These are phyloP conservation scores for Ascochyta fabae DNA, from an alignment of 2,329 filamentous ascomycete genomes.

Conservation along the genomic window DNA sequence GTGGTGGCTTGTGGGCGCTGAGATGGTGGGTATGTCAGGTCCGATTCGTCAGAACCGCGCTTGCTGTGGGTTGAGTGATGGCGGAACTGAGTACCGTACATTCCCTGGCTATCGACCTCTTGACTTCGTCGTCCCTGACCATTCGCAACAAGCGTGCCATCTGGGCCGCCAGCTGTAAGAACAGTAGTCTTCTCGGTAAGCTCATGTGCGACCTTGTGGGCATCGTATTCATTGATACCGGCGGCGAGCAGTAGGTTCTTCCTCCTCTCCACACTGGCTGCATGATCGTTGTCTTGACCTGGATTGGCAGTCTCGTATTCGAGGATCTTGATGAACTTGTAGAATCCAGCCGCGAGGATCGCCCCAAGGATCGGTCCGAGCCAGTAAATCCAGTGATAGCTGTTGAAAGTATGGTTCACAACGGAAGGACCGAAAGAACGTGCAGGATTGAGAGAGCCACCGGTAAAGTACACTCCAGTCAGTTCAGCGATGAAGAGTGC, in stretches of 20 bases:
- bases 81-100: constrained; percentile 22
- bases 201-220: constrained; percentile 21
- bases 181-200: constrained; percentile 19
- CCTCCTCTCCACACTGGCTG: constrained; percentile 17
- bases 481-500: constrained; percentile 64
- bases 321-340: constrained; percentile 51
- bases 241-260: constrained; percentile 23
- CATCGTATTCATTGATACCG: constrained; percentile 26
- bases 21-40: constrained; percentile 2
- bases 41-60: constrained; percentile 14
- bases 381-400: constrained; percentile 50
- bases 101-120: constrained; percentile 6
- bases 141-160: constrained; percentile 16
- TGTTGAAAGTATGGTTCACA: constrained; percentile 44
- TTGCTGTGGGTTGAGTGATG: constrained; percentile 11
- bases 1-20: constrained; percentile 17
- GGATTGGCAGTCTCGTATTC: constrained; percentile 43
- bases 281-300: constrained; percentile 33
- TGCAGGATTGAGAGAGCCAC: constrained; percentile 53
- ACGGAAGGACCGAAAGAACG: constrained; percentile 55
- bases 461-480: constrained; percentile 56
- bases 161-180: constrained; percentile 9
- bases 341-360: constrained; percentile 56
- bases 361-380: constrained; percentile 51
- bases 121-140: constrained; percentile 16